Conservation (phyloP, 208 protist genomes). For the Leishmania major region DNA sequence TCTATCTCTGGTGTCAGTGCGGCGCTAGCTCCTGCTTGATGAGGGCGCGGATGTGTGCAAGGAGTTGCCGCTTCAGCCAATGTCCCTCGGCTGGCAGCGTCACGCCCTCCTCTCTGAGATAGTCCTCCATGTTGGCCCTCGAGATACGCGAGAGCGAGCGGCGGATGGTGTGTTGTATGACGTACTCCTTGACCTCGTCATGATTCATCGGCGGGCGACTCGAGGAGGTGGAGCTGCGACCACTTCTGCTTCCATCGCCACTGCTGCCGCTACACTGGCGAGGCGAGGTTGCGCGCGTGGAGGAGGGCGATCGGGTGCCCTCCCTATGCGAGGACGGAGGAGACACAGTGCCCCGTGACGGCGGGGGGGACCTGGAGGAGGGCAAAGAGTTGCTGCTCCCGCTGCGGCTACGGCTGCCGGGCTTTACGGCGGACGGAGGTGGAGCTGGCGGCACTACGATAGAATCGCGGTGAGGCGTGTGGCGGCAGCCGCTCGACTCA, state of each 20-base stretch:
- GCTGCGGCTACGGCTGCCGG: not conserved
- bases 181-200: constrained; percentile 52
- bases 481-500: not conserved
- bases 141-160: constrained; percentile 35
- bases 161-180: constrained; percentile 49
- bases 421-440: constrained; percentile 29
- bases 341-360: not conserved
- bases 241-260: not conserved
- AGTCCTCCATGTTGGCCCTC: constrained; percentile 42
- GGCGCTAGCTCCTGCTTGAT: constrained; percentile 18
- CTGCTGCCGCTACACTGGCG: not conserved
- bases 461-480: constrained; percentile 16
- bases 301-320: constrained; percentile 15
- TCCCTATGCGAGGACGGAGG: constrained; percentile 9
- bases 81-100: constrained; percentile 16
- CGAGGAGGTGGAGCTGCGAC: constrained; percentile 13
- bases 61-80: constrained; percentile 58
- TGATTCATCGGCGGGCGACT: constrained; percentile 22
- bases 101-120: constrained; percentile 44
- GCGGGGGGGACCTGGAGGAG: not conserved
- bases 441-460: constrained; percentile 19
- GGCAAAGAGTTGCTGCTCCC: not conserved
- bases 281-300: not conserved
- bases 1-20: not conserved
- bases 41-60: constrained; percentile 52